Base-by-base conservation (phyloP, 345 rosid species). In the Eutrema heterophyllum region DNA sequence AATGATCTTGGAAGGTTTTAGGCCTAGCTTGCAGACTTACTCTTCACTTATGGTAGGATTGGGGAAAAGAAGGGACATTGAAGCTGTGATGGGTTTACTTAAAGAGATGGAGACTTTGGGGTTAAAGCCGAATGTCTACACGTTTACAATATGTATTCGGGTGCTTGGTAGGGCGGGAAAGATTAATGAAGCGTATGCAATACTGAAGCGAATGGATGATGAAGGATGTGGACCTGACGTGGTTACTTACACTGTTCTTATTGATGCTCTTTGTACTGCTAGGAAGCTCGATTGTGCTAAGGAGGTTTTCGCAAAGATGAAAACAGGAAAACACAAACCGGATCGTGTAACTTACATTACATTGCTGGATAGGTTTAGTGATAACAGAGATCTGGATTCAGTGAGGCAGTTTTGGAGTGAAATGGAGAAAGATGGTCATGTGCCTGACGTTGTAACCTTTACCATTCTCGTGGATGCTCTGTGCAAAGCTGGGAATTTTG, bases 21-120 rank as follows among this genome's bases (percentile, higher is more conserved):
- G 84, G 82, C 98, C 96, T 65, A 91, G 96, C 70, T 76, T 94
- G 79, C 93, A 94, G 88, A 89, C 98, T 53, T 94, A 89, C 71
- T 94, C 96, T 1, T 88, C 97, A 0, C 90, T 94, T 52, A 87
- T 94, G 98, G 98, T 91, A 8, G 97, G 93, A 7, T 74, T 77
- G 15, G 97, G 98, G 71, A 94, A 88, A 85, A 87, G 91, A 84
- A 87, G 89, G 82, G 84, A 91, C 55, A 84, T 73, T 61, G 83
- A 83, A 64, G 76, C 84, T 57, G 91, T 89, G 70, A 81, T 88
- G 93, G 77, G 71, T 73, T 85, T 94, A 79, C 82, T 94, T 50
- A 78, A 79, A 60, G 98, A 94, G 85, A 88, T 89, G 96, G 90
- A 86, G 83, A 73, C 63, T 67, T 73, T 94, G 83, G 96, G 97